Percentiles rank a stretch among this genome's conserved stretches.
Conservation (phyloP, 257 asterid species). For the Solanum bulbocastanum region DNA sequence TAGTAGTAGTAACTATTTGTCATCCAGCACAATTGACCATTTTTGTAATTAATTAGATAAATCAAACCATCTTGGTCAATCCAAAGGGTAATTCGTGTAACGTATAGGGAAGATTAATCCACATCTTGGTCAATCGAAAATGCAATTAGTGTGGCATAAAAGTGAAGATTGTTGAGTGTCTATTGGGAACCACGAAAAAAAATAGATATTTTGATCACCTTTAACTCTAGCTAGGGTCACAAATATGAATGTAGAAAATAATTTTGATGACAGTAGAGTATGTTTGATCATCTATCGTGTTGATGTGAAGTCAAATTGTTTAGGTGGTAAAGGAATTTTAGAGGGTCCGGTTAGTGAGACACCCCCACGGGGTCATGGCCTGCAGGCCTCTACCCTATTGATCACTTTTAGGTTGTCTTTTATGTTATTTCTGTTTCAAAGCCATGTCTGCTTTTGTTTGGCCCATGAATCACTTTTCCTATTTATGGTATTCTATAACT, state of each 20-base stretch:
- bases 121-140: neutral
- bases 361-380: conserved; percentile 14
- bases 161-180: neutral
- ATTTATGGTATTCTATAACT: neutral
- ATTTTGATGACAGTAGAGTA: neutral
- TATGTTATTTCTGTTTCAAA: neutral
- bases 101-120: too few relatives aligned
- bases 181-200: too few relatives aligned
- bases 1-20: too few relatives aligned
- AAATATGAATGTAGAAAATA: neutral
- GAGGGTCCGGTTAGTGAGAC: conserved; percentile 16
- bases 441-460: neutral
- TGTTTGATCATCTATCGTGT: neutral
- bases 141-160: neutral
- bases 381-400: neutral
- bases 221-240: neutral
- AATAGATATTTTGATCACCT: neutral
- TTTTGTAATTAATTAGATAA: too few relatives aligned
- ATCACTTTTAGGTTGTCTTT: neutral
- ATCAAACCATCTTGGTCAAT: too few relatives aligned
- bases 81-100: too few relatives aligned
- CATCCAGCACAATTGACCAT: too few relatives aligned
- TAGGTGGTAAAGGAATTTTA: neutral
- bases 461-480: neutral
- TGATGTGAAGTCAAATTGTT: conserved; percentile 4